Percentiles rank a stretch among this genome's conserved stretches.
phyloP scores from a whole-genome alignment of 192 early-diverging fungal genomes.

The Coemansia sp. region DNA sequence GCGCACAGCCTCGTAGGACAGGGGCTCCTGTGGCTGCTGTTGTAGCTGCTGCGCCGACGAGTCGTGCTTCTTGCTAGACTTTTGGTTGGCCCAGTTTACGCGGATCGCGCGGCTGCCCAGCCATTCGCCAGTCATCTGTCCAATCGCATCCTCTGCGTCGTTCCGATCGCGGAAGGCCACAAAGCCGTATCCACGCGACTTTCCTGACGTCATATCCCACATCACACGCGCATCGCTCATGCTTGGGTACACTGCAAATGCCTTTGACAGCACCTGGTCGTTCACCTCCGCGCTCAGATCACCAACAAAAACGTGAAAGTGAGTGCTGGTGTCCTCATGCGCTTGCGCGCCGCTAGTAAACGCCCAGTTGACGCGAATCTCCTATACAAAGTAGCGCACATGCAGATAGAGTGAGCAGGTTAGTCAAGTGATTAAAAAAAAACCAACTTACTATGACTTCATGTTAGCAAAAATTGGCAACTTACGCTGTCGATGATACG shows the following conservation, averaged over 20 bases:
- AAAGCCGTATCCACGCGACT: slow-evolving; percentile 91
- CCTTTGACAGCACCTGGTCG: slow-evolving; percentile 73
- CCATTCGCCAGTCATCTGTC: slow-evolving; percentile 85
- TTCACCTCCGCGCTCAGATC: slow-evolving; percentile 90
- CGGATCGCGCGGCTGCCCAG: slow-evolving; percentile 83
- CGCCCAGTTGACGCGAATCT: slow-evolving; percentile 59
- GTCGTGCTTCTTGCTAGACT: slow-evolving; percentile 46
- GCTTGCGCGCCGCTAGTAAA: slow-evolving; percentile 35
- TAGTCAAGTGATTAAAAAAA: slow-evolving; percentile 5
- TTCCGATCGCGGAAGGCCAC: slow-evolving; percentile 83
- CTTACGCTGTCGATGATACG: slow-evolving; percentile 35
- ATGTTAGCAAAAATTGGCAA: neutral
- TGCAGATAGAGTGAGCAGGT: neutral
- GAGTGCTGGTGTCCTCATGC: slow-evolving; percentile 71
- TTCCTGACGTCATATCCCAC: slow-evolving; percentile 87
- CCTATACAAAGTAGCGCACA: slow-evolving; percentile 13
- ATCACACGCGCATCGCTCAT: slow-evolving; percentile 85
- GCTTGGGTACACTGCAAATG: slow-evolving; percentile 59
- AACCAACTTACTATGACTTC: neutral
- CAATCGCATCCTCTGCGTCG: slow-evolving; percentile 85
- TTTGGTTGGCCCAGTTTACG: slow-evolving; percentile 94
- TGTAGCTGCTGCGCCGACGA: slow-evolving; percentile 12
- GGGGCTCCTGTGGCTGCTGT: slow-evolving; percentile 31
- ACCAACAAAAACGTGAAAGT: slow-evolving; percentile 91
- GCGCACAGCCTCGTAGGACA: slow-evolving; percentile 69